Base-by-base conservation (phyloP, 2,329 filamentous ascomycete species). In the Aspergillus alliaceus region DNA sequence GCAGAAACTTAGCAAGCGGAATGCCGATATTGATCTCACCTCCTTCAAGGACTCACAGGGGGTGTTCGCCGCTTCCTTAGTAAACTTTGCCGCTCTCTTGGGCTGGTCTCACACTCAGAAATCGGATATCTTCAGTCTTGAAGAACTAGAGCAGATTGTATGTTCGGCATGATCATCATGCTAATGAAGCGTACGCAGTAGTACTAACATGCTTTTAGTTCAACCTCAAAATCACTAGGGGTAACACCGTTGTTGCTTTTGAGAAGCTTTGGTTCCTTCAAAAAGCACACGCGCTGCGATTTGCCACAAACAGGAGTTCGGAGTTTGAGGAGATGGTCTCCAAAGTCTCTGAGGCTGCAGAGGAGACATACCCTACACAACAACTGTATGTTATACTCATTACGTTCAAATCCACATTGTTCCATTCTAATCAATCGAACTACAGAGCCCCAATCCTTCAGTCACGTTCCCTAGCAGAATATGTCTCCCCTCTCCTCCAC, bases 1-100 rank as follows among this genome's bases (percentile, higher is more conserved):
- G 31, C 86, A 87, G 67, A 95, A 95, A 72, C 81, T 95, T 44
- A 97, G 93, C 77, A 99, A 99, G 77, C 86, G 95, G 37, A 88
- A 91, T 82, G 81, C 82, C 49, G 83, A 86, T 58, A 82, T 86
- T 4, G 84, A 88, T 65, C 81, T 89, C 29, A 73, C 78, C 5
- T 78, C 79, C 14, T 86, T 85, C 69, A 80, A 81, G 58, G 78
- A 85, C 39, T 72, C 79, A 24, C 76, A 82, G 62, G 86, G 84
- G 24, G 79, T 87, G 46, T 82, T 89, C 52, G 82, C 88, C 0
- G 84, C 88, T 58, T 80, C 84, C 0, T 70, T 91, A n/a, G 77
- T 82, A 31, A 96, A 97, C 70, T 98, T 96, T 79, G 86, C 93
- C 7, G 88, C 90, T 1, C 80, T 98, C 15, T 80, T 97, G 1